Percentiles rank a stretch among this genome's conserved stretches.
Conservation (phyloP, 2,329 filamentous ascomycete species). For the Westerdykella aurantiaca region DNA sequence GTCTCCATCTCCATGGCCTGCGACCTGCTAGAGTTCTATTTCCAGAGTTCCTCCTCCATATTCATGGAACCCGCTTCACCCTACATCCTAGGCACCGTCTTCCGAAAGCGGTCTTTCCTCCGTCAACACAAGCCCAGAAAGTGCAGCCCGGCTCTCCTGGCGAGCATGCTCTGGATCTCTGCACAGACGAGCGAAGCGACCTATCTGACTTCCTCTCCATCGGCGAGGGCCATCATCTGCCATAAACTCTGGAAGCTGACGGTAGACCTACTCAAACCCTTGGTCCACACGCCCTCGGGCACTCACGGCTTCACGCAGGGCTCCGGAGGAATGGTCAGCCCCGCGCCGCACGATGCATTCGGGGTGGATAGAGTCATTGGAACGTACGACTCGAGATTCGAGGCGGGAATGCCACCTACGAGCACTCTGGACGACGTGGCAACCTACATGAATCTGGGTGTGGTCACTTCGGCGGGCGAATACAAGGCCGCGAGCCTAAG, state of each 20-base stretch:
- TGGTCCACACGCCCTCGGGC: conserved; percentile 69
- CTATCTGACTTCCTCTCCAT: conserved; percentile 74
- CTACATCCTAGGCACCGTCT: conserved; percentile 82
- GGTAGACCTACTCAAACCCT: conserved; percentile 75
- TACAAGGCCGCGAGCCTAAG: conserved; percentile 84
- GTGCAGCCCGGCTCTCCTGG: conserved; percentile 78
- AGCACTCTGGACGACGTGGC: conserved; percentile 81
- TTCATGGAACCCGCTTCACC: conserved; percentile 86
- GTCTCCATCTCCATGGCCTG: conserved; percentile 76
- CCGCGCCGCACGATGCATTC: conserved; percentile 70
- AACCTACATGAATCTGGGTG: conserved; percentile 85
- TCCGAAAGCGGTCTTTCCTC: conserved; percentile 81
- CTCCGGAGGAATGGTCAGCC: conserved; percentile 57
- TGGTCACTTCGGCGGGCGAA: conserved; percentile 85
- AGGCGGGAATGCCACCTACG: conserved; percentile 46
- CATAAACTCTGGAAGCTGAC: conserved; percentile 84
- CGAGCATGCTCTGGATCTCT: conserved; percentile 93
- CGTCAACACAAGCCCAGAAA: conserved; percentile 73
- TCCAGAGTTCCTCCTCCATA: conserved; percentile 78
- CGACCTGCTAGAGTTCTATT: conserved; percentile 85
- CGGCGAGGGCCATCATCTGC: conserved; percentile 75
- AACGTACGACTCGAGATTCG: conserved; percentile 41
- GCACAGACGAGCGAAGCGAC: conserved; percentile 87
- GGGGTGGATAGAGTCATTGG: conserved; percentile 61
- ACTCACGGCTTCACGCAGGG: conserved; percentile 49